A percentile compares a stretch with the other conserved stretches of the same genome.
Conservation (phyloP, 2,329 filamentous ascomycete genomes). For the Verticillium klebahnii region DNA sequence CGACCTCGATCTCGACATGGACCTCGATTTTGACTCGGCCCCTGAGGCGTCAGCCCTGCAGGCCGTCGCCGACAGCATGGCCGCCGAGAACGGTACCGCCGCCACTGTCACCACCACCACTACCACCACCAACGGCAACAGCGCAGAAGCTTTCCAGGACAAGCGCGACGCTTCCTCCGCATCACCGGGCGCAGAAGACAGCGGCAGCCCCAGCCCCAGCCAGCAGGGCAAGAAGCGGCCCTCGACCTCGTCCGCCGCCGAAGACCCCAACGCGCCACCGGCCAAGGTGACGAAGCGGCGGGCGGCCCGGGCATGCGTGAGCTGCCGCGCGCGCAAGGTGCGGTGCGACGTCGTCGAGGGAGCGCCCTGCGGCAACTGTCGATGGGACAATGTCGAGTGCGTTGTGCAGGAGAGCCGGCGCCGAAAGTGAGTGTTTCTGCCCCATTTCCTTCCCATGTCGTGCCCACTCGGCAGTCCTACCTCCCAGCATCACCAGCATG, state of each 20-base stretch:
- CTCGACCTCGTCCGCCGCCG: constrained; percentile 3
- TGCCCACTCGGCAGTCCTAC: background rate
- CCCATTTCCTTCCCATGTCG: background rate
- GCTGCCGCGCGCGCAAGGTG: constrained; percentile 84
- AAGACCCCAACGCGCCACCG: constrained; percentile 16
- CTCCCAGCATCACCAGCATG: background rate
- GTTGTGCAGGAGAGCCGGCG: constrained; percentile 76
- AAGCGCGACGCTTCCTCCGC: background rate
- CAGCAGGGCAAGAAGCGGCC: constrained; percentile 12
- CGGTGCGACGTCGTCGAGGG: constrained; percentile 91
- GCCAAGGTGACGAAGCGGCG: constrained; percentile 66
- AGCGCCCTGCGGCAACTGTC: constrained; percentile 82
- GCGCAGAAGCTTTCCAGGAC: background rate
- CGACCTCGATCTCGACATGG: background rate
- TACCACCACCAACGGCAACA: background rate
- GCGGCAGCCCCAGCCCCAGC: constrained; percentile 1
- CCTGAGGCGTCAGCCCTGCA: constrained; percentile 1
- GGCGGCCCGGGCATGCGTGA: constrained; percentile 87
- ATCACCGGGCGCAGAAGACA: background rate
- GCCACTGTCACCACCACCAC: constrained; percentile 1
- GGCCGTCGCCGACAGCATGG: constrained; percentile 4
- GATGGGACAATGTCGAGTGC: constrained; percentile 74
- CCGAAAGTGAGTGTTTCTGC: constrained; percentile 55
- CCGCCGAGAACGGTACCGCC: constrained; percentile 1
- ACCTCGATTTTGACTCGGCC: background rate